Evolutionary conservation across 495 filamentous ascomycete species (phyloP).

Genomic region (Podospora australis): DNA sequence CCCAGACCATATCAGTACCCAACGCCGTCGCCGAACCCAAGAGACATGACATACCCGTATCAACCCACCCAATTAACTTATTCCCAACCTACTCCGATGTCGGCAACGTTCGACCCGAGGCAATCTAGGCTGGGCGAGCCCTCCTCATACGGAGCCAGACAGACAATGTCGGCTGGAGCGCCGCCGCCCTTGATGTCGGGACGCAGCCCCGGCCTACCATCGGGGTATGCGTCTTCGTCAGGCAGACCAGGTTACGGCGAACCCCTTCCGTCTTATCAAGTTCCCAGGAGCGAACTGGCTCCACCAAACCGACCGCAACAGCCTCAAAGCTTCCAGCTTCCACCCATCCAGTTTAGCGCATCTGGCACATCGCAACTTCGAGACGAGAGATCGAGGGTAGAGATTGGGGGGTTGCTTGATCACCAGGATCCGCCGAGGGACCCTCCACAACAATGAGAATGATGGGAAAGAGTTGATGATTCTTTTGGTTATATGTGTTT

Average conservation of each 20-base stretch:
- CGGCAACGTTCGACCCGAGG: slow-evolving; percentile 35
- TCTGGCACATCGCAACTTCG: slow-evolving; percentile 26
- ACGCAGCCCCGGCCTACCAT: slow-evolving; percentile 24
- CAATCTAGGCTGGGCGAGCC: slow-evolving; percentile 32
- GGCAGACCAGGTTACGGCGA: slow-evolving; percentile 36
- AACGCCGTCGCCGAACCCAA: slow-evolving; percentile 41
- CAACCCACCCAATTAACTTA: slow-evolving; percentile 35
- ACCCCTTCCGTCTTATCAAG: slow-evolving; percentile 34
- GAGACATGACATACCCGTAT: slow-evolving; percentile 40
- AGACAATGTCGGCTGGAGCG: slow-evolving; percentile 19
- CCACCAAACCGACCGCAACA: slow-evolving; percentile 26
- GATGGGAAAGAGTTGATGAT: no score
- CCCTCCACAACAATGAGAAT: slow-evolving; percentile 1
- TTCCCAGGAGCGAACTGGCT: slow-evolving; percentile 40
- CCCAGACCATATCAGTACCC: slow-evolving; percentile 32
- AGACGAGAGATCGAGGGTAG: slow-evolving; percentile 45
- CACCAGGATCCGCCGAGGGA: slow-evolving; percentile 30
- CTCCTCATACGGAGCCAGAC: slow-evolving; percentile 29
- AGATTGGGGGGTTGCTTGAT: slow-evolving; percentile 50
- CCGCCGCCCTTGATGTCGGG: slow-evolving; percentile 27
- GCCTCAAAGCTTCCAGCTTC: slow-evolving; percentile 43
- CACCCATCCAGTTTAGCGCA: slow-evolving; percentile 42
- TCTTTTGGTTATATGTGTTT: no score
- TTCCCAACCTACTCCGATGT: slow-evolving; percentile 36
- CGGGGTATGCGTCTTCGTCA: slow-evolving; percentile 32